Conservation (phyloP, 179 eudicot species). For the Beta lomatogona region DNA sequence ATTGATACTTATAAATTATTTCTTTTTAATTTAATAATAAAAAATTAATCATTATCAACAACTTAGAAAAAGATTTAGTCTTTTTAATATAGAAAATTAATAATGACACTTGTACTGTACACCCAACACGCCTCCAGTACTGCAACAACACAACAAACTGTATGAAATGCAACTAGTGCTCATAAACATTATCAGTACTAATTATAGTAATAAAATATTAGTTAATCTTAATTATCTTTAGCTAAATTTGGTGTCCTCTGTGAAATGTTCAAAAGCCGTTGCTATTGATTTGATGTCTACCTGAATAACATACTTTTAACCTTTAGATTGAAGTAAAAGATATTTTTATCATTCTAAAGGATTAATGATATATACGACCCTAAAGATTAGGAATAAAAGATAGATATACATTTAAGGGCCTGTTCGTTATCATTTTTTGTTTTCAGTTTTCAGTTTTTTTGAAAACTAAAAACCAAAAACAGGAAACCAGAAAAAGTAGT, state of each 20-base stretch:
- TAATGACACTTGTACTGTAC: constrained; percentile 1
- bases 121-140: constrained; percentile 18
- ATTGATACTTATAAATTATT: constrained; percentile 28
- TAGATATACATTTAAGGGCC: too few relatives aligned
- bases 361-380: too few relatives aligned
- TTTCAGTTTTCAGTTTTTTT: too few relatives aligned
- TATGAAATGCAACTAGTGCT: background rate
- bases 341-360: too few relatives aligned
- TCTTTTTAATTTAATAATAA: background rate
- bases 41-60: too few relatives aligned
- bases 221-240: background rate
- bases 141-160: constrained; percentile 17
- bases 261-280: background rate
- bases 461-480: too few relatives aligned
- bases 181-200: background rate
- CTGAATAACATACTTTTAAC: too few relatives aligned
- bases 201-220: background rate
- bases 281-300: background rate
- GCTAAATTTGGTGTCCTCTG: background rate
- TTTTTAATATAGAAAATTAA: background rate
- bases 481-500: too few relatives aligned
- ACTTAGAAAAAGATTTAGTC: background rate
- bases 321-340: too few relatives aligned
- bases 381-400: too few relatives aligned
- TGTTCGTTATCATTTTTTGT: too few relatives aligned